phyloP scores from a whole-genome alignment of 495 filamentous ascomycete genomes.

The Aspergillus incahuasiensis region DNA sequence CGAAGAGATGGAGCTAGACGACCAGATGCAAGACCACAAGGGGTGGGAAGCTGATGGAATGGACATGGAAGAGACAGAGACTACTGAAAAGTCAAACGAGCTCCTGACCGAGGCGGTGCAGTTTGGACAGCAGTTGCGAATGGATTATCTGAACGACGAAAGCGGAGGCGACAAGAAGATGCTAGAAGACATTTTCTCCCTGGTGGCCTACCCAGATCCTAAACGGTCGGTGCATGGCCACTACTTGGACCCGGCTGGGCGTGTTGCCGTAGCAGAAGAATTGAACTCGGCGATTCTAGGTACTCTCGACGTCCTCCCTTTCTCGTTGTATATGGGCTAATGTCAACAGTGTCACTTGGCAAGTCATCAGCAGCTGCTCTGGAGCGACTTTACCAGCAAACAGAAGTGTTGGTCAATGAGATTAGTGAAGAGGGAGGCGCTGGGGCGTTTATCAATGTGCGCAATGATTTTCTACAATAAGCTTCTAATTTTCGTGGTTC shows the following conservation, averaged over 20 bases:
- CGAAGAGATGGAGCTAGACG: constrained; percentile 81
- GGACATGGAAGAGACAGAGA: constrained; percentile 47
- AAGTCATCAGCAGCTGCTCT: constrained; percentile 84
- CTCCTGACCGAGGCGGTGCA: constrained; percentile 64
- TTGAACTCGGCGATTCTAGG: constrained; percentile 91
- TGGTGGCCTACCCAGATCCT: constrained; percentile 84
- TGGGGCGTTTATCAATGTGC: constrained; percentile 82
- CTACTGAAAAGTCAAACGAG: constrained; percentile 41
- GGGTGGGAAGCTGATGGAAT: constrained; percentile 49
- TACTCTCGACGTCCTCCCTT: constrained; percentile 39
- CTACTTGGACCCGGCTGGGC: constrained; percentile 68
- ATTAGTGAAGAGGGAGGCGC: constrained; percentile 77
- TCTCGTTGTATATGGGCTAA: constrained; percentile 16
- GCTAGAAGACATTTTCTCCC: constrained; percentile 79
- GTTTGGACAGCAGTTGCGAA: constrained; percentile 75
- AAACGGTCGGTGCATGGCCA: constrained; percentile 68
- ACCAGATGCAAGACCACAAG: constrained; percentile 47
- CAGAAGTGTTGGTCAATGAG: constrained; percentile 76
- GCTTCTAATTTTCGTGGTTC: constrained; percentile 20
- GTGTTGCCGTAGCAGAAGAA: constrained; percentile 84
- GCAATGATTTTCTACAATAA: constrained; percentile 55
- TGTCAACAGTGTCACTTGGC: constrained; percentile 69
- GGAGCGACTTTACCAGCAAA: constrained; percentile 84
- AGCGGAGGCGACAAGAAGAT: constrained; percentile 65
- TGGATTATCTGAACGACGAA: constrained; percentile 68